Conservation (phyloP, 305 asterid genomes). For the Withania somnifera region DNA sequence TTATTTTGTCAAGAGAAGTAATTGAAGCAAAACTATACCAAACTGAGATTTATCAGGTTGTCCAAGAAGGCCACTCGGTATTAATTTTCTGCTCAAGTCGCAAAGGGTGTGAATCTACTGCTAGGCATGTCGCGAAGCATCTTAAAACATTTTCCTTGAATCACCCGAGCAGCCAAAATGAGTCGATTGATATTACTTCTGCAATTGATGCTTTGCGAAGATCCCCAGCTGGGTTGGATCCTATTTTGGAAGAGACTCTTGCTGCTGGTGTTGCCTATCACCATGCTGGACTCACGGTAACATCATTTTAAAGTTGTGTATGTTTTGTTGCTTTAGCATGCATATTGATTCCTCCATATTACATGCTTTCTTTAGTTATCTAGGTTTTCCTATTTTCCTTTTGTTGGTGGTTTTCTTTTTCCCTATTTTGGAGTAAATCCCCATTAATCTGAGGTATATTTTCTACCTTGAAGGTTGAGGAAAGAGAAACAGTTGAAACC, state of each 20-base stretch:
- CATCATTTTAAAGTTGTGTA: slow-evolving; percentile 13
- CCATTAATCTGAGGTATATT: slow-evolving; percentile 16
- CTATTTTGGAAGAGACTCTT: slow-evolving; percentile 83
- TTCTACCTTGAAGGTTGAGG: slow-evolving; percentile 64
- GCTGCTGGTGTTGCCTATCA: slow-evolving; percentile 97
- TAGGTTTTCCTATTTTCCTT: slow-evolving; percentile 10
- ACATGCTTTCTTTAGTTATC: background rate
- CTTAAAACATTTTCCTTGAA: slow-evolving; percentile 47
- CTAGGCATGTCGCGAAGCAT: slow-evolving; percentile 82
- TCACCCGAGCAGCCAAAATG: slow-evolving; percentile 36
- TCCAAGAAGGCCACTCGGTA: slow-evolving; percentile 98
- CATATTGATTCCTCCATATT: background rate
- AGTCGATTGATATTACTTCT: slow-evolving; percentile 45
- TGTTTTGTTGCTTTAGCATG: background rate
- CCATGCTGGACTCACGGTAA: slow-evolving; percentile 98
- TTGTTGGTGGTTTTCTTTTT: background rate
- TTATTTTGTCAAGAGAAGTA: background rate
- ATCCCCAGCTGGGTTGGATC: slow-evolving; percentile 96
- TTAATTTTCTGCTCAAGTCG: slow-evolving; percentile 95
- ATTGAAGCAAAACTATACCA: background rate
- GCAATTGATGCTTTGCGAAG: slow-evolving; percentile 82
- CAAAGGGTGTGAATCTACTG: slow-evolving; percentile 98
- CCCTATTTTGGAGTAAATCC: background rate
- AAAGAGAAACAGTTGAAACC: slow-evolving; percentile 92
- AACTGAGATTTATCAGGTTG: slow-evolving; percentile 50